Conservation (phyloP, 148 eudicot species). For the Fallopia convolvulus region DNA sequence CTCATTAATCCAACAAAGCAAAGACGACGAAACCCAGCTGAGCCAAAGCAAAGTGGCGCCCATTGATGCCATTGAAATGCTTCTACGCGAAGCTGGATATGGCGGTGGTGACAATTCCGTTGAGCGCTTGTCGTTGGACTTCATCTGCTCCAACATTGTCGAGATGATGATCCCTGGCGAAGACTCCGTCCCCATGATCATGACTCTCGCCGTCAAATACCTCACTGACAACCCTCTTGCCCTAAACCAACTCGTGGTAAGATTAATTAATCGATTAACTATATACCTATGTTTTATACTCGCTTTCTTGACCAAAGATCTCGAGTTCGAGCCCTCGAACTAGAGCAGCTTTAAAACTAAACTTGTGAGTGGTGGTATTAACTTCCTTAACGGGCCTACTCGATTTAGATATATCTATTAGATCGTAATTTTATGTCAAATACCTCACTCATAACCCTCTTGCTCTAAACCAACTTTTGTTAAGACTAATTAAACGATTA, state of each 20-base stretch:
- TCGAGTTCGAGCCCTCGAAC: no score
- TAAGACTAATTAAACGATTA: no score
- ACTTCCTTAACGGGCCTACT: no score
- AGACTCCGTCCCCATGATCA: slow-evolving; percentile 88
- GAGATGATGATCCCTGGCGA: slow-evolving; percentile 99
- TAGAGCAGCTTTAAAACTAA: no score
- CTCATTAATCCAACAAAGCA: neutral
- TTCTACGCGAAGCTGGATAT: slow-evolving; percentile 45
- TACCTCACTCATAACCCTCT: no score
- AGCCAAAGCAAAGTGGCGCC: neutral
- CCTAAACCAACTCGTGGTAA: slow-evolving; percentile 52
- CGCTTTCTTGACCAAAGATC: no score
- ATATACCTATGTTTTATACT: no score
- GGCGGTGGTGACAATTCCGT: slow-evolving; percentile 18
- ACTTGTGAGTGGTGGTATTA: no score
- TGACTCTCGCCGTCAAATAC: slow-evolving; percentile 83
- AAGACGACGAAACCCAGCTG: neutral
- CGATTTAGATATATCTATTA: no score
- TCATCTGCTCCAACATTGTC: slow-evolving; percentile 65
- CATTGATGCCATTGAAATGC: slow-evolving; percentile 51
- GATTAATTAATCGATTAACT: neutral
- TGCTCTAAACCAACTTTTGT: no score
- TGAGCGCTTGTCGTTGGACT: slow-evolving; percentile 38
- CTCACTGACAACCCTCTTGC: slow-evolving; percentile 69
- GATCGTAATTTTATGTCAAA: no score